phyloP scores from a whole-genome alignment of 2,329 filamentous ascomycete species.

The Cercospora sp. region DNA sequence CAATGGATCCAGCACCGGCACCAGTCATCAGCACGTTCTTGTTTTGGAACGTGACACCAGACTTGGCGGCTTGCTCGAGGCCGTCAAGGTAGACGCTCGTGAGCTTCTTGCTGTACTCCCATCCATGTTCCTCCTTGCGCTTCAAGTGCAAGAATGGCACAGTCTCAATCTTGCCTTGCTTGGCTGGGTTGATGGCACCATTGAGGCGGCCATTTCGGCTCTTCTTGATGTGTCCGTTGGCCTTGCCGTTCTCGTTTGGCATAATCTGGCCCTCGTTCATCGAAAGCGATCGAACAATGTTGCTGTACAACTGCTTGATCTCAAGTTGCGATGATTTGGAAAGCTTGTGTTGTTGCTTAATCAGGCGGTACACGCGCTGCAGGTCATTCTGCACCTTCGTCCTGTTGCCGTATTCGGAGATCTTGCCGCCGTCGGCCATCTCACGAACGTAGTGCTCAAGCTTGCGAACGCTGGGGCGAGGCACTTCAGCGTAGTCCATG shows the following conservation, averaged over 20 bases:
- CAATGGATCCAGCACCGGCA: conserved; percentile 95
- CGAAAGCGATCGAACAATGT: conserved; percentile 87
- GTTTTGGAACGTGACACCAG: conserved; percentile 86
- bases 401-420: conserved; percentile 96
- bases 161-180: conserved; percentile 88
- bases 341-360: conserved; percentile 96
- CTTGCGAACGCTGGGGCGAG: conserved; percentile 87
- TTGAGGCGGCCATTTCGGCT: conserved; percentile 52
- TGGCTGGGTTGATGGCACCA: conserved; percentile 50
- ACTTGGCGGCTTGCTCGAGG: conserved; percentile 81
- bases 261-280: conserved; percentile 99
- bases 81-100: conserved; percentile 91
- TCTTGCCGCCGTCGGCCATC: conserved; percentile 98
- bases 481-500: conserved; percentile 85
- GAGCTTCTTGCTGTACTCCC: conserved; percentile 99
- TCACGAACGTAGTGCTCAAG: conserved; percentile 97
- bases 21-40: conserved; percentile 98
- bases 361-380: conserved; percentile 93
- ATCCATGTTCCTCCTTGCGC: conserved; percentile 88
- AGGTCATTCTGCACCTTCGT: conserved; percentile 98
- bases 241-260: conserved; percentile 77
- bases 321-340: conserved; percentile 95
- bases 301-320: conserved; percentile 92
- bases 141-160: conserved; percentile 97
- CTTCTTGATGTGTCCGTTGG: conserved; percentile 59